These are phyloP conservation scores for Paracoccidioides lutzii DNA, from an alignment of 2,329 filamentous ascomycete genomes.

Conservation along the genomic window DNA sequence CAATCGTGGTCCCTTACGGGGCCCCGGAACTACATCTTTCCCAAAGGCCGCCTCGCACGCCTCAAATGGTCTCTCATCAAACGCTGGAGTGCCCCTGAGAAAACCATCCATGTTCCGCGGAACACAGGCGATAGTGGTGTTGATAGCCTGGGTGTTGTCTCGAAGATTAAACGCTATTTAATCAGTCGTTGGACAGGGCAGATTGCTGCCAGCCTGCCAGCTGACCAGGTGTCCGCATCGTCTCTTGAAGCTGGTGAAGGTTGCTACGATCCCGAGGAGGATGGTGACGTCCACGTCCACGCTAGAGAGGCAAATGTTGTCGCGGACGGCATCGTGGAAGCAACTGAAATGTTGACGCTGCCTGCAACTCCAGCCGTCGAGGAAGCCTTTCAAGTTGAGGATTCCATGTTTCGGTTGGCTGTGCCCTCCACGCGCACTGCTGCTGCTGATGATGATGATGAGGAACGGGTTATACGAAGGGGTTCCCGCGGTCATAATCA, in stretches of 20 bases:
- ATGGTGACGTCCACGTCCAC: slow-evolving; percentile 7
- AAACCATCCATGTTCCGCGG: slow-evolving; percentile 22
- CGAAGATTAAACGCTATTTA: slow-evolving; percentile 27
- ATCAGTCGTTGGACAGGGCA: slow-evolving; percentile 30
- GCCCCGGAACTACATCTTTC: slow-evolving; percentile 30
- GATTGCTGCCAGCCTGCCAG: slow-evolving; percentile 12
- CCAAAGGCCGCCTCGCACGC: slow-evolving; percentile 24
- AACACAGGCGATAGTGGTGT: slow-evolving; percentile 16
- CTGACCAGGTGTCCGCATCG: not conserved
- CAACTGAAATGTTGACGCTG: slow-evolving; percentile 11
- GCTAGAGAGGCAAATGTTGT: slow-evolving; percentile 8
- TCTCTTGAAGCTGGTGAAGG: slow-evolving; percentile 10
- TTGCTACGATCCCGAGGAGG: not conserved
- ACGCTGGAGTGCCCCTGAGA: slow-evolving; percentile 34
- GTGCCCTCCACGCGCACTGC: slow-evolving; percentile 1
- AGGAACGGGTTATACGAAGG: slow-evolving; percentile 1
- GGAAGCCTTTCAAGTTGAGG: not conserved
- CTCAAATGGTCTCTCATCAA: slow-evolving; percentile 38
- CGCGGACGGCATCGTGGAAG: slow-evolving; percentile 12
- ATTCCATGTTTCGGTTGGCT: slow-evolving; percentile 1
- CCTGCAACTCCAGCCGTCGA: slow-evolving; percentile 10
- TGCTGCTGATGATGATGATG: not conserved
- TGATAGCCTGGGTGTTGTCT: slow-evolving; percentile 29
- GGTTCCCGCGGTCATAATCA: slow-evolving; percentile 4
- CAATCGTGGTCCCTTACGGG: slow-evolving; percentile 38